Base-by-base conservation (phyloP, 2,329 filamentous ascomycete genomes). In the Colletotrichum gigasporum region DNA sequence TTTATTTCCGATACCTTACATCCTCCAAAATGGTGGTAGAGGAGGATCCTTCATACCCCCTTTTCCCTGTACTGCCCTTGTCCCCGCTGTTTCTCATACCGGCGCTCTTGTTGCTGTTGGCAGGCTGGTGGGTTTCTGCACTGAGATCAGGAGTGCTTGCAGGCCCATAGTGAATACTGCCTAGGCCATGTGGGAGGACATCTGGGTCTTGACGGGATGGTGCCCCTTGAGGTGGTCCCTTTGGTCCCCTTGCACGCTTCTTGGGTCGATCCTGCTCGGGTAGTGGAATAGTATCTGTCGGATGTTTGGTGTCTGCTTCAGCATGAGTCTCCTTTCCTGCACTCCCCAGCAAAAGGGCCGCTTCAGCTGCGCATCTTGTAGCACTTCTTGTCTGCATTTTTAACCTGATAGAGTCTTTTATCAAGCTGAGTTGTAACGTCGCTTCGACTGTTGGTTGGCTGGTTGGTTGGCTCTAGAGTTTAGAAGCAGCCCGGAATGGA, bases 161-260 rank as follows among this genome's bases (percentile, higher is more conserved):
- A 41, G 45, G 3, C 8, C n/a, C n/a, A n/a, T 41, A 35, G 7
- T 59, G 48, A 12, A 63, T 60, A 50, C 67, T 72, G 4, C 67
- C 63, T 24, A 67, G 37, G 14, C 63, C 63, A 35, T 67, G 65
- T 10, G 65, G 65, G 14, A 67, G 56, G 10, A 34, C 30, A 12
- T 44, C n/a, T 22, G 22, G 6, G 11, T 28, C 34, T 3, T 16
- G 12, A 10, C 4, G 16, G n/a, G 28, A 3, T 44, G 6, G 16
- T 24, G 5, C 11, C 24, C 16, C 11, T 16, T 26, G 22, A 6
- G 6, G 20, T 24, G 3, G 30, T 9, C 26, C 20, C 22, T n/a
- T 28, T 54, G 20, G 6, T 0, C 8, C 9, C 42, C 45, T 22
- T 61, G 24, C n/a, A 18, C 34, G 53, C 42, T 44, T 52, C 5